These are phyloP conservation scores for Hemerocallis citrina DNA, from an alignment of 106 monocot species.

Conservation along the genomic window DNA sequence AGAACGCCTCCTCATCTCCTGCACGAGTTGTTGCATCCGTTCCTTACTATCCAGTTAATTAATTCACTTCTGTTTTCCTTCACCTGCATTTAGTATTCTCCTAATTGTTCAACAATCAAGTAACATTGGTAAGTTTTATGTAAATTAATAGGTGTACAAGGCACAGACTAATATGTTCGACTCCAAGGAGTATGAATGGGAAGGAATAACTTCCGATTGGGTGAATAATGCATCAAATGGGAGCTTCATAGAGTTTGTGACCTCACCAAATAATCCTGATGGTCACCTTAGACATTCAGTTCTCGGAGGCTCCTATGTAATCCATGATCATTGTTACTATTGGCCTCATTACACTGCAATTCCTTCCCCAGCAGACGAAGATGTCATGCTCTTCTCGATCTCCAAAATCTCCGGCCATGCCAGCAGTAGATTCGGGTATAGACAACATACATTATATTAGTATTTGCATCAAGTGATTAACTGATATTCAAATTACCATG, in stretches of 20 bases:
- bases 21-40: slow-evolving; percentile 51
- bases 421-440: slow-evolving; percentile 12
- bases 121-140: too few species aligned
- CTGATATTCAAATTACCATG: neutral
- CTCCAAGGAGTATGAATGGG: slow-evolving; percentile 38
- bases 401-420: slow-evolving; percentile 75
- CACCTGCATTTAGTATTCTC: neutral
- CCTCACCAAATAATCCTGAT: slow-evolving; percentile 84
- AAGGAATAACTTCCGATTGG: slow-evolving; percentile 39
- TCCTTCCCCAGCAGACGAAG: slow-evolving; percentile 46
- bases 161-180: slow-evolving; percentile 48
- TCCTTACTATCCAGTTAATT: slow-evolving; percentile 50
- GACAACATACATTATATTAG: too few species aligned
- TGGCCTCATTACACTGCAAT: slow-evolving; percentile 81
- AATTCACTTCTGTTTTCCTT: too few species aligned
- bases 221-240: slow-evolving; percentile 4
- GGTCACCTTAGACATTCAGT: slow-evolving; percentile 21
- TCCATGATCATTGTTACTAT: slow-evolving; percentile 68
- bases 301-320: slow-evolving; percentile 38
- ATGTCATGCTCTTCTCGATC: slow-evolving; percentile 65
- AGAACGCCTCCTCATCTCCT: slow-evolving; percentile 7
- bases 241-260: slow-evolving; percentile 75
- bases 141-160: slow-evolving; percentile 40
- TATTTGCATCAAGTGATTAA: too few species aligned
- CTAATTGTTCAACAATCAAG: neutral